Evolutionary conservation across 169 alveolate species (phyloP), one percentile per base, ranked within the genome.

Genomic region (Plasmodium relictum): DNA sequence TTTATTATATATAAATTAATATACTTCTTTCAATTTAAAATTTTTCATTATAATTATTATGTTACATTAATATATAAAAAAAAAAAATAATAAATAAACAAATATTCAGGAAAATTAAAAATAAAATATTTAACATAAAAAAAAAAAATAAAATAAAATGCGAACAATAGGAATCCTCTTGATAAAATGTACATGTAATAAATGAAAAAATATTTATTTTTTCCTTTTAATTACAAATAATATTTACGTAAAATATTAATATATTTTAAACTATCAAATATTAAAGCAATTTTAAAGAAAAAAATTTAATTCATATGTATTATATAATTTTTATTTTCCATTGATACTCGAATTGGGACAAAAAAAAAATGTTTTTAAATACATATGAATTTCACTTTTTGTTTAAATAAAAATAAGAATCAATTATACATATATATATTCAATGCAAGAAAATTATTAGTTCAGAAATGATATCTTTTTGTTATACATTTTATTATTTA

Each of bases 141-240:
- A 10, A 48, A 31, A 50, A 50, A 50, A 71, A 70, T 44, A 42
- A 44, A 62, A 62, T 6, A 22, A 62, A 62, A 62, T 24, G 58
- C 42, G 45, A 31, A 45, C 24, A 31, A 31, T 22, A 69, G 10
- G 16, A 71, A 20, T 45, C 5, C 7, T 24, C 22, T 18, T 7
- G 44, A 18, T 16, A 58, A 71, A 41, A 48, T 71, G 48, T 39
- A 45, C 68, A 54, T 71, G 16, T 16, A 58, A 24, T 71, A 20
- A 41, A 52, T 37, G 14, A 50, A 48, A 39, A 59, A 48, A 50
- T 20, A 45, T 24, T 52, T 50, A 41, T 20, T 37, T 71, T 50
- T 9, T 37, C 22, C 22, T 48, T 71, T n/a, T 52, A 71, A 71
- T 58, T 6, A 12, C 83, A 71, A 62, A 48, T 71, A 58, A 66